Conservation (phyloP, 139 green algal species). For the Nannochloris sp. region DNA sequence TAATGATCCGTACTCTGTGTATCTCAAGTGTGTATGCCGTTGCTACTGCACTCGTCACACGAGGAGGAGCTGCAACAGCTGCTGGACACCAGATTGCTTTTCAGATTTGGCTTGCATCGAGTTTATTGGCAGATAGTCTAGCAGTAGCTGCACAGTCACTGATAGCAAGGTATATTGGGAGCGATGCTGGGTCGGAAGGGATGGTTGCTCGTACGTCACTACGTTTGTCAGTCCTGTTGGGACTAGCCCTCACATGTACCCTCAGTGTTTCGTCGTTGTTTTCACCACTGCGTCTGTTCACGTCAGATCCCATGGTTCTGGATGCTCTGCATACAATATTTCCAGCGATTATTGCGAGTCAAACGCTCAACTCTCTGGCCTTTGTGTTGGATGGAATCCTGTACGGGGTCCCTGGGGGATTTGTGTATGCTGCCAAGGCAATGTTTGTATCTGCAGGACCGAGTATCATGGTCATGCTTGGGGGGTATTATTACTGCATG, state of each 20-base stretch:
- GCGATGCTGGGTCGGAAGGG: constrained; percentile 2
- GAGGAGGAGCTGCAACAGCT: constrained; percentile 29
- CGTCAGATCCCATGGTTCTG: constrained; percentile 39
- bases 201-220: constrained; percentile 25
- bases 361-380: constrained; percentile 49
- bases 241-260: constrained; percentile 22
- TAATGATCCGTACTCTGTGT: constrained; percentile 44
- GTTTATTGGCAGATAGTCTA: constrained; percentile 62
- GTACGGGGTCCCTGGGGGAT: constrained; percentile 25
- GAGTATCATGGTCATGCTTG: constrained; percentile 32
- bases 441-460: constrained; percentile 39
- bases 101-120: constrained; percentile 67
- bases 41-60: constrained; percentile 46
- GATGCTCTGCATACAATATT: constrained; percentile 26
- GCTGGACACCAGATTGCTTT: constrained; percentile 60
- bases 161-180: constrained; percentile 42
- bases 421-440: constrained; percentile 34
- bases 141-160: constrained; percentile 71
- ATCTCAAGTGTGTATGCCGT: constrained; percentile 49
- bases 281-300: constrained; percentile 33
- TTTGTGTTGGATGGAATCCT: constrained; percentile 48
- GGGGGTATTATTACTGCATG: background rate
- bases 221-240: constrained; percentile 28
- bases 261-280: constrained; percentile 13
- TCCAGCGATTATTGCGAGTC: constrained; percentile 29